A percentile compares a stretch with the other conserved stretches of the same genome.
Evolutionary conservation across 331 rosid genomes (phyloP).

Genomic region (Ulmus americana): DNA sequence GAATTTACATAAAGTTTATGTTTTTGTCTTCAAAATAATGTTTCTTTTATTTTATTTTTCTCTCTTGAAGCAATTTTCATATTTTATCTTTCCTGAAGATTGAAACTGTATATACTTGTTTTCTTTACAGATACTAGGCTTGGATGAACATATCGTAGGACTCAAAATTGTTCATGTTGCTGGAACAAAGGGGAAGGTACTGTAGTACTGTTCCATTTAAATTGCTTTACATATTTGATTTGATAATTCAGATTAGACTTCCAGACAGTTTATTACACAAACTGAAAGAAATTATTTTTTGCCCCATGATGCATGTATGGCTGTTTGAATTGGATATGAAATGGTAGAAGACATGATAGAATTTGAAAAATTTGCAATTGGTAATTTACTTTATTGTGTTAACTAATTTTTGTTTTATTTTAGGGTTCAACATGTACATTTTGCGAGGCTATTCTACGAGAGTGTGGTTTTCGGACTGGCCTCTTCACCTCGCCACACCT

Average conservation of each 20-base stretch:
- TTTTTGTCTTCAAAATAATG: not conserved
- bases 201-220: slow-evolving; percentile 31
- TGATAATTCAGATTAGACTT: slow-evolving; percentile 4
- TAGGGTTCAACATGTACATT: slow-evolving; percentile 55
- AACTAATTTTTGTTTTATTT: slow-evolving; percentile 10
- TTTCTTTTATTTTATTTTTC: not conserved
- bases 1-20: not conserved
- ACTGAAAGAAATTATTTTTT: too few relatives aligned
- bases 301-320: not conserved
- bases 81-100: not conserved
- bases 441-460: slow-evolving; percentile 60
- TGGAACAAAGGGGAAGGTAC: slow-evolving; percentile 84
- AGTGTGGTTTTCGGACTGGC: slow-evolving; percentile 68
- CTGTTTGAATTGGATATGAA: not conserved
- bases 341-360: too few relatives aligned
- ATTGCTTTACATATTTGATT: not conserved
- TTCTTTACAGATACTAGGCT: slow-evolving; percentile 49
- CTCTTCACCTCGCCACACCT: slow-evolving; percentile 74
- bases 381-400: slow-evolving; percentile 2
- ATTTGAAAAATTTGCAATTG: not conserved
- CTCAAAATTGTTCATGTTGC: slow-evolving; percentile 77
- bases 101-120: slow-evolving; percentile 2
- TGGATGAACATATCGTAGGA: slow-evolving; percentile 46
- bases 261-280: not conserved
- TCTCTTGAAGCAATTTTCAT: not conserved